Conservation (phyloP, 371 early-diverging fungal species). For the Rhizopus stolonifer region DNA sequence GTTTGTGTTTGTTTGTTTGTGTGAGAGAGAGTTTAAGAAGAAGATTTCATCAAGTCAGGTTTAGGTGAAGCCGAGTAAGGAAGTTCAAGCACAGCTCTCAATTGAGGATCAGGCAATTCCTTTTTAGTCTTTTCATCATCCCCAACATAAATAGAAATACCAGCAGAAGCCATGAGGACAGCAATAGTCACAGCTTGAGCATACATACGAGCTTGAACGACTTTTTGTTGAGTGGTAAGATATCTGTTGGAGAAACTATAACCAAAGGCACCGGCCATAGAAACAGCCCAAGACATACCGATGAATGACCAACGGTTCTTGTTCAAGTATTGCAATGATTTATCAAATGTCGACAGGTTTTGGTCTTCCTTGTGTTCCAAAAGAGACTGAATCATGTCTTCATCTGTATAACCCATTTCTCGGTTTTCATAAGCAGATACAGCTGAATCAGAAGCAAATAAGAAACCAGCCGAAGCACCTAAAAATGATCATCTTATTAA, state of each 20-base stretch:
- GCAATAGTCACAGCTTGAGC: constrained; percentile 53
- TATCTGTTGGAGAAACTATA: constrained; percentile 68
- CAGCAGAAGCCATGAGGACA: constrained; percentile 53
- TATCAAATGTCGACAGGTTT: constrained; percentile 24
- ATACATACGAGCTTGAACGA: constrained; percentile 80
- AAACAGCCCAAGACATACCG: constrained; percentile 66
- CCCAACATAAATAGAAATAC: constrained; percentile 46
- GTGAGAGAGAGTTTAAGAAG: too few species aligned
- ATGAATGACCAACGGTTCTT: constrained; percentile 54
- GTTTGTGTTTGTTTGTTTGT: too few species aligned
- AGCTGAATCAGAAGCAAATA: constrained; percentile 47
- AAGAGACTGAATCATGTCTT: constrained; percentile 28
- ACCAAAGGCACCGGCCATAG: constrained; percentile 66
- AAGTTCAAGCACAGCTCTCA: constrained; percentile 44
- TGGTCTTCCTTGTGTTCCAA: constrained; percentile 8
- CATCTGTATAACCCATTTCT: constrained; percentile 46
- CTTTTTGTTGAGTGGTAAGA: constrained; percentile 68
- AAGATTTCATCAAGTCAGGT: constrained; percentile 5
- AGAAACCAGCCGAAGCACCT: constrained; percentile 47
- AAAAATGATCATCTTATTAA: too few species aligned
- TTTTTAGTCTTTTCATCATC: constrained; percentile 31
- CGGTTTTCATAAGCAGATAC: constrained; percentile 38
- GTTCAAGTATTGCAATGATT: constrained; percentile 38
- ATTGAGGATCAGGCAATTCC: constrained; percentile 41
- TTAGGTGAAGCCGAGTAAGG: constrained; percentile 29